A percentile compares a stretch with the other conserved stretches of the same genome.
Conservation (phyloP, 2,329 filamentous ascomycete species). For the Pyrenochaeta sp. region DNA sequence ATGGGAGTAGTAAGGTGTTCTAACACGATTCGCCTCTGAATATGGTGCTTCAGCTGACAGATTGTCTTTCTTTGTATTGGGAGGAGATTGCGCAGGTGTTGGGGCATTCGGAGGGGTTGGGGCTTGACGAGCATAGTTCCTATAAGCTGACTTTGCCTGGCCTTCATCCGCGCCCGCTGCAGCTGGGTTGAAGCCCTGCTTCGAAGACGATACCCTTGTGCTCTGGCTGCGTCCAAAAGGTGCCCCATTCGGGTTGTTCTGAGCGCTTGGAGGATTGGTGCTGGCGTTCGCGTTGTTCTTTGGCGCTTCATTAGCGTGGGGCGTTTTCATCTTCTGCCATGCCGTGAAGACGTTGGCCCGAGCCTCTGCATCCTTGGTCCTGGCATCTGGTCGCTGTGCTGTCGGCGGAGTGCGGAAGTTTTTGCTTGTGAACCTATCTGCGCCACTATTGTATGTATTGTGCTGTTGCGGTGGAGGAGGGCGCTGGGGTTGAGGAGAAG, state of each 20-base stretch:
- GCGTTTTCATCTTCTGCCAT: constrained; percentile 59
- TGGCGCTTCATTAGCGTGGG: constrained; percentile 37
- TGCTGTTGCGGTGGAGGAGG: constrained; percentile 38
- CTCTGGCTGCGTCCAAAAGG: constrained; percentile 50
- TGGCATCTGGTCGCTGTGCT: constrained; percentile 38
- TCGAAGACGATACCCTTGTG: constrained; percentile 58
- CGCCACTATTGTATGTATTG: constrained; percentile 46
- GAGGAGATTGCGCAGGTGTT: constrained; percentile 11
- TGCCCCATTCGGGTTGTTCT: constrained; percentile 45
- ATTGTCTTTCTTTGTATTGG: constrained; percentile 25
- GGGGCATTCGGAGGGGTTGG: constrained; percentile 36
- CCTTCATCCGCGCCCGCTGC: constrained; percentile 66
- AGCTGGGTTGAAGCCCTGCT: constrained; percentile 65
- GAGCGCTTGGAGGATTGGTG: constrained; percentile 13
- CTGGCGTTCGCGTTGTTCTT: constrained; percentile 23
- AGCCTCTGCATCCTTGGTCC: constrained; percentile 48
- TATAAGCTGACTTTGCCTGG: constrained; percentile 62
- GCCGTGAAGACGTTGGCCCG: constrained; percentile 56
- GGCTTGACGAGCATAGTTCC: constrained; percentile 43
- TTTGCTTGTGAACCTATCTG: constrained; percentile 52
- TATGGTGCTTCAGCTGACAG: constrained; percentile 43
- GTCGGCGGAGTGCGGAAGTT: constrained; percentile 52
- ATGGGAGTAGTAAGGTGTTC: constrained; percentile 61
- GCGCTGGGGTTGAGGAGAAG: constrained; percentile 28
- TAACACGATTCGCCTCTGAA: constrained; percentile 56